Evolutionary conservation across 768 basidiomycete species (phyloP).

Genomic region (Solioccasus polychromus): DNA sequence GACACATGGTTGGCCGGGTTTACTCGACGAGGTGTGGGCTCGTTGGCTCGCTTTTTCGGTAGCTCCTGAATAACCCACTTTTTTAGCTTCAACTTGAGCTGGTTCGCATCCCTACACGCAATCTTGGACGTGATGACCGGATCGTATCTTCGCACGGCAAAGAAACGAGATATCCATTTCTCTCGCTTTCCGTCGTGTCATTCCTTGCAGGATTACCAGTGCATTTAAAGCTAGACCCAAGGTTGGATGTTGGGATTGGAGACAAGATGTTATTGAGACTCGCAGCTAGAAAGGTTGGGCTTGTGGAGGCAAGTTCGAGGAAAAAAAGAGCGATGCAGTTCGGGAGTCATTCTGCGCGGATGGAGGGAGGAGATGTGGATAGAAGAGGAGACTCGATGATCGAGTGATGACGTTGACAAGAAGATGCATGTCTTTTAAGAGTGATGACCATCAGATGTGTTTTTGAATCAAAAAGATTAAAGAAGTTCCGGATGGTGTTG

Average conservation of each 20-base stretch:
- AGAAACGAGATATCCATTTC: slow-evolving; percentile 89
- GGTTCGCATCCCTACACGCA: slow-evolving; percentile 81
- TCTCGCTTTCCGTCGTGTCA: slow-evolving; percentile 73
- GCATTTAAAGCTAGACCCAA: slow-evolving; percentile 76
- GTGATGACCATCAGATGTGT: no score
- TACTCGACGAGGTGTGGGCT: slow-evolving; percentile 72
- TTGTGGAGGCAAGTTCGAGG: slow-evolving; percentile 66
- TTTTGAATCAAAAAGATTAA: no score
- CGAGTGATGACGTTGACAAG: no score
- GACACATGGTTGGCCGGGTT: slow-evolving; percentile 65
- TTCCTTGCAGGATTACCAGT: slow-evolving; percentile 81
- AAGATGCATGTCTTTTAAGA: no score
- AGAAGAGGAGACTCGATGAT: slow-evolving; percentile 47
- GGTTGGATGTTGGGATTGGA: slow-evolving; percentile 71
- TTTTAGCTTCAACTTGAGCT: slow-evolving; percentile 84
- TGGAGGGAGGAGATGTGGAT: slow-evolving; percentile 59
- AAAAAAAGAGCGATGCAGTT: slow-evolving; percentile 98
- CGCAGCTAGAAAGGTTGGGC: slow-evolving; percentile 68
- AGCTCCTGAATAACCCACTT: not conserved
- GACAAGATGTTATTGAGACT: slow-evolving; percentile 86
- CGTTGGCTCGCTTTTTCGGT: not conserved
- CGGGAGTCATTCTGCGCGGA: slow-evolving; percentile 82
- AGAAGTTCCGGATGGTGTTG: no score
- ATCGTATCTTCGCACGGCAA: slow-evolving; percentile 89
- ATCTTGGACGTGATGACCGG: slow-evolving; percentile 93